Evolutionary conservation across 345 rosid genomes (phyloP).

Genomic region (Firmiana major): DNA sequence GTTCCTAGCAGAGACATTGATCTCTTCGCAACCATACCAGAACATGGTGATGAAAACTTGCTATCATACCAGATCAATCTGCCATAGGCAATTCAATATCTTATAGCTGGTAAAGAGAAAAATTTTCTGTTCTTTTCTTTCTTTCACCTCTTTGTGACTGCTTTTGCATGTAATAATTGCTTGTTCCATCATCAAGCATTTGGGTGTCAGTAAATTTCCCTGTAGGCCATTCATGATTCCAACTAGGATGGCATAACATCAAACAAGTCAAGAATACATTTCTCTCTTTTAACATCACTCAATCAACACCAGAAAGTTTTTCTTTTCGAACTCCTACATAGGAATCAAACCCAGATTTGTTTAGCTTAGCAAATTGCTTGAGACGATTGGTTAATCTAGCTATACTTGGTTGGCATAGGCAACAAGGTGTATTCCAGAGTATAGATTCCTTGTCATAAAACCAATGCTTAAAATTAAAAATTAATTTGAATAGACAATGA

Average conservation of each 20-base stretch:
- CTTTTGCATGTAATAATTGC: neutral
- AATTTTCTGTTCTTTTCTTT: neutral
- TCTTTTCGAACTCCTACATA: neutral
- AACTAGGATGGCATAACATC: too few species aligned
- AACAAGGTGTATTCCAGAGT: too few species aligned
- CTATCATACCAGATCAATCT: neutral
- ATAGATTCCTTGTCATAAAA: too few species aligned
- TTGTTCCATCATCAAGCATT: neutral
- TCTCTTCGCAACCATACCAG: neutral
- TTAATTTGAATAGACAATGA: too few species aligned
- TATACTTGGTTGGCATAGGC: too few species aligned
- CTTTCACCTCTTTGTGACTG: neutral
- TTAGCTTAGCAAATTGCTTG: neutral
- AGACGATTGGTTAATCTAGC: neutral
- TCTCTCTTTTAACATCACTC: too few species aligned
- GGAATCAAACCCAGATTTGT: neutral
- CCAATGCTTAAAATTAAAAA: too few species aligned
- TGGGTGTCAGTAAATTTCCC: neutral
- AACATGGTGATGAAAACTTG: neutral
- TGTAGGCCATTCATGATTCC: neutral
- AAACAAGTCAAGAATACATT: too few species aligned
- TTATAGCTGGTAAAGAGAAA: neutral
- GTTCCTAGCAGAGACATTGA: neutral
- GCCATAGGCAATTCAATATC: neutral
- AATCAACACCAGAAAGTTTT: neutral